Evolutionary conservation across 331 rosid genomes (phyloP), one percentile per base, ranked within the genome.

Genomic region (Quercus phellos): DNA sequence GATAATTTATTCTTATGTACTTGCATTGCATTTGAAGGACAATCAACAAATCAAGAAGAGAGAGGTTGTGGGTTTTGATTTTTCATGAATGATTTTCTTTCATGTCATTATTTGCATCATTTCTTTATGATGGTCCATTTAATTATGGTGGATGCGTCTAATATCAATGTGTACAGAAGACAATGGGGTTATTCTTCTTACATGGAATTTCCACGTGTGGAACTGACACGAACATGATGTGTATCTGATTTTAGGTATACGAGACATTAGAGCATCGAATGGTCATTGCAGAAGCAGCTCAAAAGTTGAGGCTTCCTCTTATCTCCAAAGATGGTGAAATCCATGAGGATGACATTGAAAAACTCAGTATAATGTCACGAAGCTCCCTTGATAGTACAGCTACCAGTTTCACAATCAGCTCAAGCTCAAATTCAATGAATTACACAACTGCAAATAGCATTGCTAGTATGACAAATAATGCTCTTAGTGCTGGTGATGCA

Each of bases 271-370:
- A 95, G 85, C 98, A 93, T 79, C 88, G 89, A 80, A 91, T 92
- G 97, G 85, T 85, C 69, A 83, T 88, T 43, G 97, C 97, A 32
- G 98, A 95, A 88, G 97, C 99, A n/a, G 92, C 94, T 82, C 99
- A 95, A 76, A 86, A 91, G 84, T 88, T 90, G 85, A 92, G 97
- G 81, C 88, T 95, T 68, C 99, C 98, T 82, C 90, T 91, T 68
- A 82, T 92, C 67, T 87, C 99, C 61, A 95, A 92, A 86, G 98
- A 92, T 76, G 99, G 94, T 64, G 97, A 92, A 84, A 80, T 91
- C 77, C 91, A 85, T 2, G 91, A 88, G 82, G 98, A 94, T 34
- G 98, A 92, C 64, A 95, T 95, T 77, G 96, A 95, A 82, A 92
- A 88, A 73, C 74, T 91, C 84, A 95, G 94, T 75, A 81, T 84